Conservation (phyloP, 331 rosid genomes). For the Acacia concinna region DNA sequence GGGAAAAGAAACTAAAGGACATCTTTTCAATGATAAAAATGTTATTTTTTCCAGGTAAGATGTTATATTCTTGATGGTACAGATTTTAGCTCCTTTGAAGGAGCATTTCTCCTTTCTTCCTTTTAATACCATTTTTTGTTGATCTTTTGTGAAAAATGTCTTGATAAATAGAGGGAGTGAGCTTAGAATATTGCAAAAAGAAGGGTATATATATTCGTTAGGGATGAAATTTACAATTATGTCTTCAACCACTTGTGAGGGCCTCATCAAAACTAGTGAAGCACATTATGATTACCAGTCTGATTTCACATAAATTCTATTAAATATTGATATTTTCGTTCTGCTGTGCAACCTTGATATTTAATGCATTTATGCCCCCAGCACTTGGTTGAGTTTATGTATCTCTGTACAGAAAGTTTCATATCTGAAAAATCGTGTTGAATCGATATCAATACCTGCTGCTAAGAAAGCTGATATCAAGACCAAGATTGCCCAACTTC, state of each 20-base stretch:
- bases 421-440: constrained; percentile 73
- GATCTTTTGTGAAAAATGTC: background rate
- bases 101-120: background rate
- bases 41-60: background rate
- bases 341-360: background rate
- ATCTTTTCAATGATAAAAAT: background rate
- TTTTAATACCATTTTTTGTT: background rate
- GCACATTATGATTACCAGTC: background rate
- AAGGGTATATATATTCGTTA: background rate
- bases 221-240: background rate
- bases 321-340: background rate
- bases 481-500: constrained; percentile 63
- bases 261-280: background rate
- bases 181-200: background rate
- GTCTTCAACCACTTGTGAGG: background rate
- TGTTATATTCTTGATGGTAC: background rate
- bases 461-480: constrained; percentile 83
- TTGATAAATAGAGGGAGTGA: background rate
- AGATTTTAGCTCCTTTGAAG: background rate
- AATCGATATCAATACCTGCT: constrained; percentile 79
- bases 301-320: background rate
- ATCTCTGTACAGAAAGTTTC: constrained; percentile 65
- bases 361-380: background rate
- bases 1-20: background rate
- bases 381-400: constrained; percentile 10